Conservation (phyloP, 306 rosid genomes). For the Medicago ruthenica region DNA sequence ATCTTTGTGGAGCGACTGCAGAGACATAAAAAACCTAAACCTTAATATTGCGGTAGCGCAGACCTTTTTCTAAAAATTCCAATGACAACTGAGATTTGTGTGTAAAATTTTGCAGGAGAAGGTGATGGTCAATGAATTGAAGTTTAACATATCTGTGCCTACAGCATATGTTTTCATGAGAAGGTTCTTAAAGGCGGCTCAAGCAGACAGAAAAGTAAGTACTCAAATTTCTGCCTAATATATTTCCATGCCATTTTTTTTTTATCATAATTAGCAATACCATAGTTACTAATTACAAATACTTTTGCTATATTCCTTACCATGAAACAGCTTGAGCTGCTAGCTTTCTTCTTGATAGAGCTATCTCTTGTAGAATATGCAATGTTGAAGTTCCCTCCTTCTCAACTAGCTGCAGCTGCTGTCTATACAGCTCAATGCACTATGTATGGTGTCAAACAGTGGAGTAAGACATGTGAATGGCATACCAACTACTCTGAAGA, state of each 20-base stretch:
- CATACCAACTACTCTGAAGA: conserved; percentile 85
- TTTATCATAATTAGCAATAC: background rate
- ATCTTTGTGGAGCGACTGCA: background rate
- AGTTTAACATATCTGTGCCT: conserved; percentile 91
- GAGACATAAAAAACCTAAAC: background rate
- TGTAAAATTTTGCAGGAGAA: conserved; percentile 65
- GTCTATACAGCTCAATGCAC: conserved; percentile 79
- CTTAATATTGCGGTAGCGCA: background rate
- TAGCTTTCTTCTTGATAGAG: conserved; percentile 89
- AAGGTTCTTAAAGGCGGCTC: conserved; percentile 97
- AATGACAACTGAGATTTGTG: conserved; percentile 15
- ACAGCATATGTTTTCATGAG: conserved; percentile 80
- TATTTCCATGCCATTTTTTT: background rate
- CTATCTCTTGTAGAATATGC: conserved; percentile 87
- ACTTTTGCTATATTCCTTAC: background rate
- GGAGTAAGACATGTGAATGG: conserved; percentile 91
- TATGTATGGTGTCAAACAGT: conserved; percentile 62
- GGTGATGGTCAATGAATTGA: conserved; percentile 78
- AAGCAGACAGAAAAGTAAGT: conserved; percentile 74
- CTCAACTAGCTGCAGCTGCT: conserved; percentile 88
- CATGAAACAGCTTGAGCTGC: conserved; percentile 71
- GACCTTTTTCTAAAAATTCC: background rate
- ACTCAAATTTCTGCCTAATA: background rate
- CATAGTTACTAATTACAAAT: conserved; percentile 29
- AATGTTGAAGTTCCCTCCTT: conserved; percentile 85